Evolutionary conservation across 2,329 filamentous ascomycete genomes (phyloP).

Genomic region (Xylariaceae sp.): DNA sequence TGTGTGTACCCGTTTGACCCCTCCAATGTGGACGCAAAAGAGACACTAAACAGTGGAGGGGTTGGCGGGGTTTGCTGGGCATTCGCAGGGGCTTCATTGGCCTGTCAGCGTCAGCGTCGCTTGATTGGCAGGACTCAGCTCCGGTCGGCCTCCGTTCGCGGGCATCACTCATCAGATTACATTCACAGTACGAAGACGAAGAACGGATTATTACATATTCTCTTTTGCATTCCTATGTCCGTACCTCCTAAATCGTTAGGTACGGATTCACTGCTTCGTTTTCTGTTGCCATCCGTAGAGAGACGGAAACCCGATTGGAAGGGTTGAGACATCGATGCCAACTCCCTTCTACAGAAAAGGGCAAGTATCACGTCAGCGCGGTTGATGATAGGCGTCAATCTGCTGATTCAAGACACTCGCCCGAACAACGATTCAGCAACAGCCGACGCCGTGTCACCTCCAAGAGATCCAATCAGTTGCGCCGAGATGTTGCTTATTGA

Average conservation of each 20-base stretch:
- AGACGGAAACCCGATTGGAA: not conserved
- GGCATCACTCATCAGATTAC: slow-evolving; percentile 3
- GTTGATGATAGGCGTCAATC: not conserved
- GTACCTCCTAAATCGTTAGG: too few relatives aligned
- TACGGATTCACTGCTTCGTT: too few relatives aligned
- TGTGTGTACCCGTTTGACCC: too few relatives aligned
- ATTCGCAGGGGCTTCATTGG: too few relatives aligned
- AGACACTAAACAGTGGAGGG: too few relatives aligned
- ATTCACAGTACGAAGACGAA: not conserved
- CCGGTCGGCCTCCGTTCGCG: not conserved
- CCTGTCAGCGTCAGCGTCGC: slow-evolving; percentile 2
- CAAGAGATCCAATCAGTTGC: not conserved
- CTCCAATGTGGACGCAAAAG: too few relatives aligned
- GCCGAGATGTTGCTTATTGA: not conserved
- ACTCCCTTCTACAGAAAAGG: not conserved
- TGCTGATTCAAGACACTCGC: not conserved
- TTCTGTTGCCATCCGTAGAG: too few relatives aligned
- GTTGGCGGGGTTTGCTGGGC: too few relatives aligned
- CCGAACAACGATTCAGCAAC: not conserved
- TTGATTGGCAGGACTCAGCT: slow-evolving; percentile 8
- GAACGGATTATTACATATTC: too few relatives aligned
- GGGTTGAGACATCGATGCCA: not conserved
- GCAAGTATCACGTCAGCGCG: not conserved
- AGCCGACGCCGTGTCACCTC: not conserved
- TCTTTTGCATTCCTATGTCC: too few relatives aligned